Evolutionary conservation across 2,329 filamentous ascomycete genomes (phyloP).

Genomic region (Aspergillus caelatus): DNA sequence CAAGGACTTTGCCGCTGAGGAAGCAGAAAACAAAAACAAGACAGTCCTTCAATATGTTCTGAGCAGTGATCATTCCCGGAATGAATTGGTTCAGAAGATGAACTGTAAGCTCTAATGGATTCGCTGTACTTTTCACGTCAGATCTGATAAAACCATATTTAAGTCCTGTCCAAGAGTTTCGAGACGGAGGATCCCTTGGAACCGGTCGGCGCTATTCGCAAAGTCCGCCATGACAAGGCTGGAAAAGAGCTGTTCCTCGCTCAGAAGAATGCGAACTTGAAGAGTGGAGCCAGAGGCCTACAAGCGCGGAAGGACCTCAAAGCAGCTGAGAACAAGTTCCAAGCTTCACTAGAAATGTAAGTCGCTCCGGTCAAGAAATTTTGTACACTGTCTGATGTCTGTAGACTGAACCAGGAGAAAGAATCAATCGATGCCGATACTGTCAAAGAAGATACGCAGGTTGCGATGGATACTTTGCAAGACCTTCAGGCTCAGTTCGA

Average conservation of each 20-base stretch:
- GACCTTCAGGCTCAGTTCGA: slow-evolving; percentile 71
- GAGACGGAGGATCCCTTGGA: slow-evolving; percentile 60
- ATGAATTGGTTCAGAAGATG: slow-evolving; percentile 63
- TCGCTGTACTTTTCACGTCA: neutral
- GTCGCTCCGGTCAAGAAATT: slow-evolving; percentile 17
- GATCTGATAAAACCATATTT: neutral
- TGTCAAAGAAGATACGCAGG: slow-evolving; percentile 67
- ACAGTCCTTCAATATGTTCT: slow-evolving; percentile 71
- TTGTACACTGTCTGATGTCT: neutral
- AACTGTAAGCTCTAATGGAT: slow-evolving; percentile 47
- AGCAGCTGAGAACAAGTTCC: slow-evolving; percentile 67
- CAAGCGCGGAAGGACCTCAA: slow-evolving; percentile 75
- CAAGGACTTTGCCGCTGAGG: slow-evolving; percentile 15
- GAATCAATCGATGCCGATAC: slow-evolving; percentile 59
- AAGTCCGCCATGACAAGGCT: slow-evolving; percentile 64
- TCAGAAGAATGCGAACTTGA: slow-evolving; percentile 71
- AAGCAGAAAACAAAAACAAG: slow-evolving; percentile 28
- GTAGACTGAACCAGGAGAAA: slow-evolving; percentile 53
- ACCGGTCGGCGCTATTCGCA: slow-evolving; percentile 63
- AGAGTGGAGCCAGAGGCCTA: slow-evolving; percentile 75
- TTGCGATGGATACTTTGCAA: slow-evolving; percentile 69
- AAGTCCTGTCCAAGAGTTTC: slow-evolving; percentile 62
- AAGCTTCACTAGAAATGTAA: slow-evolving; percentile 59
- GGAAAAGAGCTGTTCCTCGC: slow-evolving; percentile 67
- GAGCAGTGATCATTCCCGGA: slow-evolving; percentile 50